Base-by-base conservation (phyloP, 805 yeast species). In the Tetrapisispora namnaoensis region DNA sequence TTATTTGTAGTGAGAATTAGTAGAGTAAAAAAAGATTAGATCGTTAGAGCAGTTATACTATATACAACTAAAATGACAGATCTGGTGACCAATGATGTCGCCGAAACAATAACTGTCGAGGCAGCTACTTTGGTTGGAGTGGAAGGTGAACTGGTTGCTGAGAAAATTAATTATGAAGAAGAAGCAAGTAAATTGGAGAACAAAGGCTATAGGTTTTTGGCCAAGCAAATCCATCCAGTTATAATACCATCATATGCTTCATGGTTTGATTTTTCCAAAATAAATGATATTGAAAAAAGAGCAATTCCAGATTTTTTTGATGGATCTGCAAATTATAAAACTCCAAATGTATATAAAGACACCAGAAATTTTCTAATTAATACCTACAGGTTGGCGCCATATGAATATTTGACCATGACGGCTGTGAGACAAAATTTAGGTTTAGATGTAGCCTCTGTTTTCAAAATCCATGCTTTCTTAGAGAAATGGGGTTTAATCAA, bases 401-500 rank as follows among this genome's bases (percentile, higher is more conserved):
- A 83, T 57, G 96, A 90, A 64, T 89, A 86, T 59, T 70, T 90
- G 39, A 86, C 96, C 0, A 81, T 87, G 50, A 90, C 97, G 0
- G 95, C 96, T 0, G 85, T 89, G 49, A 80, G 98, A 63, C 80
- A 96, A 57, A 87, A 87, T 57, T 73, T 90, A 50, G 89, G 87
- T 13, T 95, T 96, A 48, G 97, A 90, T 70, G 96, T 88, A 8
- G 90, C 95, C 2, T 79, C 96, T 0, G 76, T 90, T 51, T 77
- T 89, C 73, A 78, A 96, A 53, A 80, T 90, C 6, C 95, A 87
- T 61, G 75, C 82, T 46, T 89, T 90, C 61, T 69, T 90, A 49
- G 86, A 80, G 56, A 85, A 84, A 63, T 90, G 97, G 97, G 97
- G 97, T 0, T 72, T 90, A 46, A 86, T 90, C 46, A 90, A 90